Percentiles rank a stretch among this genome's conserved stretches.
phyloP scores from a whole-genome alignment of 2,329 filamentous ascomycete genomes.

The Tolypocladium ophioglossoides region DNA sequence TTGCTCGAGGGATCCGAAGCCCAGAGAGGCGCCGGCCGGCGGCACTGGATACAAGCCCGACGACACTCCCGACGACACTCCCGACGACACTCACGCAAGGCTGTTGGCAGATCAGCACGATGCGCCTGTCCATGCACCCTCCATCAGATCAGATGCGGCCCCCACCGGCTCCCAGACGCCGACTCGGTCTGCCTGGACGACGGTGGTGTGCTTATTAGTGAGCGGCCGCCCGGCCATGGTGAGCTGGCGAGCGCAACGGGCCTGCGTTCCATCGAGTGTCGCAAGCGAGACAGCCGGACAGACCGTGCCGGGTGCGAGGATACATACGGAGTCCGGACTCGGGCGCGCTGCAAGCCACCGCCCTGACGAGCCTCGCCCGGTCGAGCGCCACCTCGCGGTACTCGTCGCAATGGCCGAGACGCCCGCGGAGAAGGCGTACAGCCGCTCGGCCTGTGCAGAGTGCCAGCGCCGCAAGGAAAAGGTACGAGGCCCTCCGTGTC shows the following conservation, averaged over 20 bases:
- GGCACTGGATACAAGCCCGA: too few relatives aligned
- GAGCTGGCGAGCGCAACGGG: background rate
- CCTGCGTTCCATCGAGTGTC: background rate
- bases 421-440: slow-evolving; percentile 5
- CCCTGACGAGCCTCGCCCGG: background rate
- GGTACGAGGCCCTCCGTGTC: slow-evolving; percentile 8
- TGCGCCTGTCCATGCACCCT: background rate
- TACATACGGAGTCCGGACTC: background rate
- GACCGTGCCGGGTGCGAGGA: background rate
- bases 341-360: too few relatives aligned
- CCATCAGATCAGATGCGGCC: background rate
- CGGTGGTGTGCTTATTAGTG: too few relatives aligned
- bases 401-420: slow-evolving; percentile 6
- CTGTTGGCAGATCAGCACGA: background rate
- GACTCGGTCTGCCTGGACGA: too few relatives aligned
- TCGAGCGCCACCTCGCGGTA: background rate
- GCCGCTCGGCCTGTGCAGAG: slow-evolving; percentile 30
- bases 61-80: too few relatives aligned
- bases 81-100: too few relatives aligned
- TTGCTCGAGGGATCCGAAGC: background rate
- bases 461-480: slow-evolving; percentile 29
- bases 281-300: background rate
- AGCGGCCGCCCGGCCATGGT: background rate
- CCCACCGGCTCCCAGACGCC: too few relatives aligned
- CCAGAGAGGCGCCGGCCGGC: too few relatives aligned